Evolutionary conservation across 331 rosid genomes (phyloP).

Genomic region (Acacia pycnantha): DNA sequence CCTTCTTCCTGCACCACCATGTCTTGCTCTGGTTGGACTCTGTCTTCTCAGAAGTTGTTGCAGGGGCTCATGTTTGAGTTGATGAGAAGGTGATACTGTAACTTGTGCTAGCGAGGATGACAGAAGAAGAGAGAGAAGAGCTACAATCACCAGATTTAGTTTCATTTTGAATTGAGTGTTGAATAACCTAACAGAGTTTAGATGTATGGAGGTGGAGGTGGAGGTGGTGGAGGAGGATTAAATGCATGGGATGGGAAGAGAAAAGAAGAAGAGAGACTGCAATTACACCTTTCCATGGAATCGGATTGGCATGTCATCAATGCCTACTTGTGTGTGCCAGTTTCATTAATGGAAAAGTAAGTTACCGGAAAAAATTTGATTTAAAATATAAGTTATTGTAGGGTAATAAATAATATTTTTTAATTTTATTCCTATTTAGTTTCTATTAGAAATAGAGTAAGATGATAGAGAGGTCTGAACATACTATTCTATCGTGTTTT

Average conservation of each 20-base stretch:
- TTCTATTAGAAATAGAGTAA: too few species aligned
- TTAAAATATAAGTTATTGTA: too few species aligned
- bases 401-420: too few species aligned
- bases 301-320: not conserved
- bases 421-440: too few species aligned
- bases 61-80: not conserved
- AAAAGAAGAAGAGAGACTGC: not conserved
- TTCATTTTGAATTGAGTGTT: slow-evolving; percentile 48
- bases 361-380: too few species aligned
- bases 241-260: not conserved
- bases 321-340: not conserved
- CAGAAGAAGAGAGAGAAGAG: slow-evolving; percentile 26
- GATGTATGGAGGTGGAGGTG: not conserved
- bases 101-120: slow-evolving; percentile 36
- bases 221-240: not conserved
- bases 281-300: slow-evolving; percentile 28
- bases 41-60: not conserved
- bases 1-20: slow-evolving; percentile 4
- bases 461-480: too few species aligned
- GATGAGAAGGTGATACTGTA: not conserved
- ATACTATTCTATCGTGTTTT: too few species aligned
- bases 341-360: not conserved
- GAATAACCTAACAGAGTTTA: not conserved
- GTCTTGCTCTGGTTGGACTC: not conserved
- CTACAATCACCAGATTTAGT: slow-evolving; percentile 27